Evolutionary conservation across 192 early-diverging fungal genomes (phyloP).

Genomic region (Coemansia sp.): DNA sequence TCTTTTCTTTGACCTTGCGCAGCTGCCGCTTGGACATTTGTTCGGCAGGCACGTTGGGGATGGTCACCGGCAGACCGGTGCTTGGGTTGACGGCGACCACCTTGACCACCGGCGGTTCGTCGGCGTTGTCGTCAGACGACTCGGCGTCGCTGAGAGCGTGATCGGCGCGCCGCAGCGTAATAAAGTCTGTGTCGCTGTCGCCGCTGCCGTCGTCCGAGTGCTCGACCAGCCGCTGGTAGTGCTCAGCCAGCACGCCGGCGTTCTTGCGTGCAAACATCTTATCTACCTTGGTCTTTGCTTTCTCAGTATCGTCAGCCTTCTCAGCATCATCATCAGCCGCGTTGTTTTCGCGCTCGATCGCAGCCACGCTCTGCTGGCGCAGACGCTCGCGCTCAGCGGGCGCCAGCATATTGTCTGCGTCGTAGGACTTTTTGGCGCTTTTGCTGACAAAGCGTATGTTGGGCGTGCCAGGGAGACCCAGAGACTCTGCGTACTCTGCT

Average conservation of each 20-base stretch:
- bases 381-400: conserved; percentile 35
- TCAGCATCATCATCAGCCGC: conserved; percentile 21
- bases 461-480: conserved; percentile 95
- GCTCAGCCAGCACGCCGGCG: conserved; percentile 82
- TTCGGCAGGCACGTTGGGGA: conserved; percentile 45
- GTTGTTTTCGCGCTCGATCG: conserved; percentile 31
- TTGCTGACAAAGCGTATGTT: conserved; percentile 89
- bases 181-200: conserved; percentile 75
- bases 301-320: conserved; percentile 19
- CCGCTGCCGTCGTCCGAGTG: conserved; percentile 53
- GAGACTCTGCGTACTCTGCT: conserved; percentile 80
- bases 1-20: conserved; percentile 63
- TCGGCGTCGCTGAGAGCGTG: conserved; percentile 66
- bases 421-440: conserved; percentile 67
- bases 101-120: conserved; percentile 53
- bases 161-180: conserved; percentile 79
- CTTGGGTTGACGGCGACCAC: conserved; percentile 33
- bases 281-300: conserved; percentile 76
- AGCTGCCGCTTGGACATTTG: conserved; percentile 50
- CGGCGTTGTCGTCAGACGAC: conserved; percentile 38
- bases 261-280: conserved; percentile 94
- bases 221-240: conserved; percentile 85
- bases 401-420: conserved; percentile 49
- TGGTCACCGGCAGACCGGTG: conserved; percentile 33
- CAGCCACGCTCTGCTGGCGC: conserved; percentile 16